Base-by-base conservation (phyloP, 1,284 basidiomycete genomes). In the Amylostereum areolatum region DNA sequence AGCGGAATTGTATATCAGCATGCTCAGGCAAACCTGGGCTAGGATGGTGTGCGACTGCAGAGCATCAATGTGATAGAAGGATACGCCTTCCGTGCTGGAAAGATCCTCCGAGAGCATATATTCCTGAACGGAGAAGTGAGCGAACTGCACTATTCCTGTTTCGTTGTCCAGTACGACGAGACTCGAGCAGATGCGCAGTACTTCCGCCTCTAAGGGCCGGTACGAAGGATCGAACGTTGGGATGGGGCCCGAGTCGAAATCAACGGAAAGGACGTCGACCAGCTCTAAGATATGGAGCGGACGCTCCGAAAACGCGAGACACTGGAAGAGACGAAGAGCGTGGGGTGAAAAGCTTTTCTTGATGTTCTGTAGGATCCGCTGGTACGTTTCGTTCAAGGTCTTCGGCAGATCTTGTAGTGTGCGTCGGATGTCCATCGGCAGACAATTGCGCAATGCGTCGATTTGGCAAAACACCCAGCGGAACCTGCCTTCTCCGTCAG, bases 241-340 rank as follows among this genome's bases (percentile, higher is more conserved):
- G 28, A 31, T 18, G 24, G 50, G 42, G 2, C 35, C 35, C 5
- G 43, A 40, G 11, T 37, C 28, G 12, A 53, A 53, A 32, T 53
- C 52, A 18, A 51, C 44, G 18, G 52, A 49, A 31, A 53, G 47
- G 35, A 53, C 25, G n/a, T 52, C 42, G 25, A 45, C 50, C 24
- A 53, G 52, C 29, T 53, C 52, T 10, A 52, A 35, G 41, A 47
- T 31, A 3, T 40, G 37, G 18, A 53, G 50, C 9, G 49, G 52
- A 1, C 46, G 36, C 4, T 30, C 40, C 7, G 52, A 40, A 5
- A 44, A 50, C 32, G 51, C 39, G 2, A 53, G 29, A 24, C 45
- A 47, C 2, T 47, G 30, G 27, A 53, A 52, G 11, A 44, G 41
- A 24, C 50, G 52, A 35, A 46, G 42, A 4, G 49, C 50, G 25